Evolutionary conservation across 495 filamentous ascomycete genomes (phyloP).

Genomic region (Alectoria sarmentosa): DNA sequence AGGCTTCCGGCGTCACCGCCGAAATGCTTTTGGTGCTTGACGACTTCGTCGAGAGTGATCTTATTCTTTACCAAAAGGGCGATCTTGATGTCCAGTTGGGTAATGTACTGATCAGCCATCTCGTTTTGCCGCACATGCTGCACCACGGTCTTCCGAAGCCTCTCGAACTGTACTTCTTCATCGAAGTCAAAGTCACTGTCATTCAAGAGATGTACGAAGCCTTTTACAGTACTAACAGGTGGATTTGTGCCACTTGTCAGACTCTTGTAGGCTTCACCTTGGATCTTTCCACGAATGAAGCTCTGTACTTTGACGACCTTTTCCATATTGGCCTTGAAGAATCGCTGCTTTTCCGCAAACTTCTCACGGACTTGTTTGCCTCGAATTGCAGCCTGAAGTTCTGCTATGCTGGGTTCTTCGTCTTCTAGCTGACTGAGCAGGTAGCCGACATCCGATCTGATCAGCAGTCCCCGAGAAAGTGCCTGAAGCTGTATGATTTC

Average conservation of each 20-base stretch:
- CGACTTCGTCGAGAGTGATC: slow-evolving; percentile 96
- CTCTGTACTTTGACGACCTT: slow-evolving; percentile 98
- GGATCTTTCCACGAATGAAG: slow-evolving; percentile 85
- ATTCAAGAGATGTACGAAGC: slow-evolving; percentile 95
- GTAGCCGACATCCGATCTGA: slow-evolving; percentile 62
- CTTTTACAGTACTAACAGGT: slow-evolving; percentile 91
- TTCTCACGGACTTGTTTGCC: slow-evolving; percentile 64
- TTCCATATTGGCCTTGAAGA: slow-evolving; percentile 94
- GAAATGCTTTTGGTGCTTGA: slow-evolving; percentile 94
- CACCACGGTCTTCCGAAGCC: slow-evolving; percentile 85
- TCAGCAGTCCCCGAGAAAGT: slow-evolving; percentile 67
- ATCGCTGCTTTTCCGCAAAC: slow-evolving; percentile 78
- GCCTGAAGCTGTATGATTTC: slow-evolving; percentile 65
- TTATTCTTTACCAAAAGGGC: slow-evolving; percentile 98
- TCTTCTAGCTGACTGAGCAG: slow-evolving; percentile 69
- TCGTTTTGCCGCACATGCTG: slow-evolving; percentile 97
- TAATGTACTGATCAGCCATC: slow-evolving; percentile 93
- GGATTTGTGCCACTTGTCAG: slow-evolving; percentile 95
- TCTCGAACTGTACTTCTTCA: slow-evolving; percentile 94
- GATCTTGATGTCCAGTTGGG: slow-evolving; percentile 98
- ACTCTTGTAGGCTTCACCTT: slow-evolving; percentile 96
- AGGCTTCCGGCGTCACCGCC: slow-evolving; percentile 85
- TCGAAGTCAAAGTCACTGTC: slow-evolving; percentile 99
- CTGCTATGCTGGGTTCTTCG: slow-evolving; percentile 65
- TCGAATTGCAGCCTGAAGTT: slow-evolving; percentile 67